Conservation (phyloP, 768 basidiomycete species). For the Tylopilus intermedius region DNA sequence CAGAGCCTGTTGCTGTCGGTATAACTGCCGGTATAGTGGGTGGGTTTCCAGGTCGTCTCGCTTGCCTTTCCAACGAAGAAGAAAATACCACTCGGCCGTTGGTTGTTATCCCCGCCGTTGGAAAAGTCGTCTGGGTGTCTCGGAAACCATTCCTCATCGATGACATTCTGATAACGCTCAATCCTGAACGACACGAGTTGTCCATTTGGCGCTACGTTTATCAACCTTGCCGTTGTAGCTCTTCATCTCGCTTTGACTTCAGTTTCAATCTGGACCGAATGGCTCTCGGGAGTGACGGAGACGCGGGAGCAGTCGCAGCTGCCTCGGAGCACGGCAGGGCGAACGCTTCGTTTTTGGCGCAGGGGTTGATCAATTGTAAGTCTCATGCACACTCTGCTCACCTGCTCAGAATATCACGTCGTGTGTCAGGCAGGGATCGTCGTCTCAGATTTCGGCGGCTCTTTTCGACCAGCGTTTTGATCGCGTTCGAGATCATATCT, state of each 20-base stretch:
- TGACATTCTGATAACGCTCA: constrained; percentile 55
- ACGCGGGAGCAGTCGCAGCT: constrained; percentile 36
- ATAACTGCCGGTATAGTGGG: constrained; percentile 58
- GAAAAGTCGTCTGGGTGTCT: constrained; percentile 62
- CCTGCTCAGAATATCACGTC: constrained; percentile 1
- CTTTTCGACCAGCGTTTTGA: constrained; percentile 65
- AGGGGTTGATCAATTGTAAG: constrained; percentile 58
- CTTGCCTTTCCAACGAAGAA: constrained; percentile 50
- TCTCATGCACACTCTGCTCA: constrained; percentile 2
- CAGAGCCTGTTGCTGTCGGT: constrained; percentile 70
- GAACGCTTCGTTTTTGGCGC: constrained; percentile 72
- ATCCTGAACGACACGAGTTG: constrained; percentile 47
- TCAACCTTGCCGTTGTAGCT: constrained; percentile 39
- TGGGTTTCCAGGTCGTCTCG: constrained; percentile 30
- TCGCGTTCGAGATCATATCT: constrained; percentile 44
- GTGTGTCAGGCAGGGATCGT: constrained; percentile 14
- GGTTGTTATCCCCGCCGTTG: constrained; percentile 54
- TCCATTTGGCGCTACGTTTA: constrained; percentile 74
- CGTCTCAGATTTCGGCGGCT: constrained; percentile 42
- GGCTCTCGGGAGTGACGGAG: constrained; percentile 51
- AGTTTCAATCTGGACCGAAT: constrained; percentile 64
- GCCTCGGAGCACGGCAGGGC: constrained; percentile 59
- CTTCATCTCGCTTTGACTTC: constrained; percentile 49
- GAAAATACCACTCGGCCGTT: constrained; percentile 47
- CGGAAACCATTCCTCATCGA: constrained; percentile 38